Conservation (phyloP, 1,139 yeast species). For the Suhomyces atakaporum region DNA sequence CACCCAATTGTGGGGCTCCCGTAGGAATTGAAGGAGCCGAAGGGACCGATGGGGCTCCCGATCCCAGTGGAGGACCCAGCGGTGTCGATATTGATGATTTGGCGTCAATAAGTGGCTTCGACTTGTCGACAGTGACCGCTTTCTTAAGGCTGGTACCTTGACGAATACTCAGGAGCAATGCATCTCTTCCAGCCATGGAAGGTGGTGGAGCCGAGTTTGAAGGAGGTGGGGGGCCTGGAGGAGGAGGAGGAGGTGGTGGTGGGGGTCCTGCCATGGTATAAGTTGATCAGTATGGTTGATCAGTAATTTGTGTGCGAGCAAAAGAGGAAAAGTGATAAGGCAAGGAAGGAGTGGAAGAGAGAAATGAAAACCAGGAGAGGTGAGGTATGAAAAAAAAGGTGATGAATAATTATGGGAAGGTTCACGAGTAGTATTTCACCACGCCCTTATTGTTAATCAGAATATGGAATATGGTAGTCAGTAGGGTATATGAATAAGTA, state of each 20-base stretch:
- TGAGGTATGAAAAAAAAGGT: too few species aligned
- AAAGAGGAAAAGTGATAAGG: too few species aligned
- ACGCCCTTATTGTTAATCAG: too few species aligned
- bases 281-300: too few species aligned
- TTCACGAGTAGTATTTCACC: too few species aligned
- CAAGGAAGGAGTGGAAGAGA: too few species aligned
- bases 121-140: slow-evolving; percentile 55
- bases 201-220: slow-evolving; percentile 36
- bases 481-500: too few species aligned
- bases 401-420: too few species aligned
- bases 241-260: slow-evolving; percentile 19
- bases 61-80: slow-evolving; percentile 11
- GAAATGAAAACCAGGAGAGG: too few species aligned
- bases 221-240: slow-evolving; percentile 13
- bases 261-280: slow-evolving; percentile 25
- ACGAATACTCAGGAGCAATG: slow-evolving; percentile 82
- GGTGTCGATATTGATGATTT: slow-evolving; percentile 25
- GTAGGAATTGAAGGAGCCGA: slow-evolving; percentile 22
- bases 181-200: slow-evolving; percentile 61
- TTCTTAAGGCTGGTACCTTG: slow-evolving; percentile 77
- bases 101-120: slow-evolving; percentile 43
- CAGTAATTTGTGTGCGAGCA: too few species aligned
- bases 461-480: too few species aligned
- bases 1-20: slow-evolving; percentile 66
- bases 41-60: slow-evolving; percentile 17